These are phyloP conservation scores for Chernovozyma aurita DNA, from an alignment of 1,139 yeast species.

Conservation along the genomic window DNA sequence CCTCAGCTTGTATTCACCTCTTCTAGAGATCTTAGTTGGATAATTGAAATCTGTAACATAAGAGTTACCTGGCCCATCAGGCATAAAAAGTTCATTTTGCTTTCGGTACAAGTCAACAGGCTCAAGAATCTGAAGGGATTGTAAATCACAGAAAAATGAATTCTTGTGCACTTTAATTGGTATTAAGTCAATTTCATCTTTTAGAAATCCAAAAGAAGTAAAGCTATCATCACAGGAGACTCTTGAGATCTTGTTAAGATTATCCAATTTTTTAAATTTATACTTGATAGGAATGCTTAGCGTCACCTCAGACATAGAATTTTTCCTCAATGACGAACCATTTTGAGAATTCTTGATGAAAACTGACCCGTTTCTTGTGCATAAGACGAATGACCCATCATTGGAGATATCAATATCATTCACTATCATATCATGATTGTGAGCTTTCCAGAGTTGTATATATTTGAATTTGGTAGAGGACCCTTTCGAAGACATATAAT, in stretches of 20 bases:
- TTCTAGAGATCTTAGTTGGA: conserved; percentile 12
- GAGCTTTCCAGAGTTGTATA: conserved; percentile 48
- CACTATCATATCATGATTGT: conserved; percentile 44
- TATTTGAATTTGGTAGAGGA: conserved; percentile 31
- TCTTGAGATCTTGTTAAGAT: conserved; percentile 48
- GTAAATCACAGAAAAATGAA: conserved; percentile 44
- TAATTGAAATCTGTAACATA: conserved; percentile 26
- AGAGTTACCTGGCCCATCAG: conserved; percentile 16
- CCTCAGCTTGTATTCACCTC: not conserved
- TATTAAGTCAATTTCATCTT: conserved; percentile 56
- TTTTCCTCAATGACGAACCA: conserved; percentile 23
- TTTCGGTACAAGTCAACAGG: conserved; percentile 24
- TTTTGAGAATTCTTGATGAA: conserved; percentile 30
- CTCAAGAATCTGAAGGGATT: conserved; percentile 43
- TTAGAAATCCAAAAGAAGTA: conserved; percentile 63
- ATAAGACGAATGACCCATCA: conserved; percentile 66
- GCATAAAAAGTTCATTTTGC: conserved; percentile 30
- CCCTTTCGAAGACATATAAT: conserved; percentile 17
- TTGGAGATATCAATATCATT: conserved; percentile 63
- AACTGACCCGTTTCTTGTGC: conserved; percentile 66
- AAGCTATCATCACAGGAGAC: conserved; percentile 68
- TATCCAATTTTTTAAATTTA: conserved; percentile 54
- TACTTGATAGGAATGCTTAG: conserved; percentile 26
- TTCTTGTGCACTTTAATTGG: conserved; percentile 47
- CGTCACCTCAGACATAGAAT: conserved; percentile 26